These are phyloP conservation scores for Centella asiatica DNA, from an alignment of 129 eudicot species.

Conservation along the genomic window DNA sequence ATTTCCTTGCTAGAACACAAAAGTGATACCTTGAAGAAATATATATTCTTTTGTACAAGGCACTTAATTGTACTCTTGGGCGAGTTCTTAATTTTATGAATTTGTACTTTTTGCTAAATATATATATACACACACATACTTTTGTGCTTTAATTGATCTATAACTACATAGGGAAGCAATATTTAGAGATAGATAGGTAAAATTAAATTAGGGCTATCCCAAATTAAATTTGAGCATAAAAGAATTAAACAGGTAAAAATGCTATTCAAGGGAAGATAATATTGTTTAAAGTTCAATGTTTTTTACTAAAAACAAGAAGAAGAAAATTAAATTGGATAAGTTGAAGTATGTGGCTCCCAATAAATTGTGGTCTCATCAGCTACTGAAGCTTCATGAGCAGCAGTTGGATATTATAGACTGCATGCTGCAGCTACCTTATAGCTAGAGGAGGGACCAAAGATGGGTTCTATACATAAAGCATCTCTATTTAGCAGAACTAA, in stretches of 20 bases:
- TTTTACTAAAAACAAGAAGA: not conserved
- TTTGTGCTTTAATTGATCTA: too few species aligned
- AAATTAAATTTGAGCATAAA: not conserved
- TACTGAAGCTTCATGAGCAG: conserved; percentile 11
- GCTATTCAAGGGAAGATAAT: not conserved
- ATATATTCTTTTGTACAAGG: too few species aligned
- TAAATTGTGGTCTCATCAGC: conserved; percentile 15
- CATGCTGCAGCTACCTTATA: conserved; percentile 22
- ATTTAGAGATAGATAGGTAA: too few species aligned
- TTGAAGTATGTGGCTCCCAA: conserved; percentile 12
- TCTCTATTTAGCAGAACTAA: conserved; percentile 18
- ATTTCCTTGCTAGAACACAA: not conserved
- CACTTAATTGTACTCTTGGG: too few species aligned
- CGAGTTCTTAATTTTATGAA: too few species aligned
- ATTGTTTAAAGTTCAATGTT: not conserved
- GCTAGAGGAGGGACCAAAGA: conserved; percentile 43
- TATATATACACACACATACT: too few species aligned
- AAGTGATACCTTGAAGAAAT: too few species aligned
- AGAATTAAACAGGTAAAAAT: not conserved
- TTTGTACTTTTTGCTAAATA: too few species aligned
- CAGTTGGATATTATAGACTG: conserved; percentile 18
- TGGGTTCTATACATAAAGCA: conserved; percentile 39
- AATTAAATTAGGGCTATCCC: too few species aligned
- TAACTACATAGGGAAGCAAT: too few species aligned
- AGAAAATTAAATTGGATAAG: not conserved